phyloP scores from a whole-genome alignment of 306 rosid genomes.

The Inga laurina region DNA sequence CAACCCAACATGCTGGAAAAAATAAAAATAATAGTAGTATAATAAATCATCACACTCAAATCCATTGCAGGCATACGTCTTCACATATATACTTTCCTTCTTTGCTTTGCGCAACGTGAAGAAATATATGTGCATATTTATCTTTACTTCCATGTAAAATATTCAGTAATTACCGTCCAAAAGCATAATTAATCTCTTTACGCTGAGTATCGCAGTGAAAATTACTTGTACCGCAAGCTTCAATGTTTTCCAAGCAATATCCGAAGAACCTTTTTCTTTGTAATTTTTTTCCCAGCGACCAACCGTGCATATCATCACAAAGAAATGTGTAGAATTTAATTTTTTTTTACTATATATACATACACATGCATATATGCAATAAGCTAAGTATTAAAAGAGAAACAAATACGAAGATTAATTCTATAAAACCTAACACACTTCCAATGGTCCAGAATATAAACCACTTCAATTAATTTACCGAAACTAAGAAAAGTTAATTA shows the following conservation, averaged over 20 bases:
- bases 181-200: background rate
- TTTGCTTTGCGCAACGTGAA: background rate
- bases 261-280: background rate
- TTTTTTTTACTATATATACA: background rate
- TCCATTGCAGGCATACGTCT: background rate
- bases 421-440: background rate
- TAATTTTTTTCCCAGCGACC: background rate
- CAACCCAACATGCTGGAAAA: background rate
- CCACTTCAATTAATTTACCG: no score
- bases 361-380: no score
- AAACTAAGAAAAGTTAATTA: no score
- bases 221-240: background rate
- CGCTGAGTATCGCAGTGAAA: background rate
- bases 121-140: background rate
- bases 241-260: background rate
- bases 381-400: background rate
- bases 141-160: background rate
- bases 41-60: background rate
- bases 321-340: background rate
- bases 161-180: background rate
- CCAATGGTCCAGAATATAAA: no score
- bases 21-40: background rate
- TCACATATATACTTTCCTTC: background rate
- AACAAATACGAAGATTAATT: background rate
- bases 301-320: background rate